Evolutionary conservation across 352 stramenopile species (phyloP).

Genomic region (Phytophthora boehmeriae): DNA sequence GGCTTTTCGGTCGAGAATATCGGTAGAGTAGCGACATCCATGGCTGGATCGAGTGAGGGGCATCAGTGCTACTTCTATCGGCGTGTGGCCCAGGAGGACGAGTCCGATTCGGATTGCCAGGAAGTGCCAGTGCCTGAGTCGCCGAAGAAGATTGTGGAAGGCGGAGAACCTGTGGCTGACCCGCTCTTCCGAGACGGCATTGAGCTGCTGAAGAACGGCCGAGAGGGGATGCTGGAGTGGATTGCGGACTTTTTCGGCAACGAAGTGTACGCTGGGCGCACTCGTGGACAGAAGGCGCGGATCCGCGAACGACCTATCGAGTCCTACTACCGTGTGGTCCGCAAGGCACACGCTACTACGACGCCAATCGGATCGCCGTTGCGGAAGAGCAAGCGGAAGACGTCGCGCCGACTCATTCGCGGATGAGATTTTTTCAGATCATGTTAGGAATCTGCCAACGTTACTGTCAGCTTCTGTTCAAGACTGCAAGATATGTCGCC

Average conservation of each 20-base stretch:
- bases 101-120: constrained; percentile 27
- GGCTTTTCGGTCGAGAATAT: constrained; percentile 93
- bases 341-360: constrained; percentile 48
- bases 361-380: constrained; percentile 13
- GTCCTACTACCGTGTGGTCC: constrained; percentile 76
- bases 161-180: constrained; percentile 59
- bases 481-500: constrained; percentile 12
- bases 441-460: constrained; percentile 14
- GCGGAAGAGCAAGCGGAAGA: constrained; percentile 29
- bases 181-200: constrained; percentile 83
- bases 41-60: constrained; percentile 96
- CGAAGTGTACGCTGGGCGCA: constrained; percentile 65
- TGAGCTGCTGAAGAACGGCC: constrained; percentile 74
- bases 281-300: constrained; percentile 67
- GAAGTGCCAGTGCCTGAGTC: constrained; percentile 24
- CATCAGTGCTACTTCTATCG: constrained; percentile 98
- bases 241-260: constrained; percentile 76
- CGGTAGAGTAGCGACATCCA: constrained; percentile 90
- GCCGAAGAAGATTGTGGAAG: constrained; percentile 18
- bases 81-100: constrained; percentile 31
- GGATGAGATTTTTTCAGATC: constrained; percentile 15
- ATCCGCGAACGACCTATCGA: constrained; percentile 69
- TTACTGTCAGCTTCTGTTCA: constrained; percentile 14
- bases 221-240: constrained; percentile 78
- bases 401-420: constrained; percentile 19